Conservation (phyloP, 495 filamentous ascomycete species). For the Xylaria curta region DNA sequence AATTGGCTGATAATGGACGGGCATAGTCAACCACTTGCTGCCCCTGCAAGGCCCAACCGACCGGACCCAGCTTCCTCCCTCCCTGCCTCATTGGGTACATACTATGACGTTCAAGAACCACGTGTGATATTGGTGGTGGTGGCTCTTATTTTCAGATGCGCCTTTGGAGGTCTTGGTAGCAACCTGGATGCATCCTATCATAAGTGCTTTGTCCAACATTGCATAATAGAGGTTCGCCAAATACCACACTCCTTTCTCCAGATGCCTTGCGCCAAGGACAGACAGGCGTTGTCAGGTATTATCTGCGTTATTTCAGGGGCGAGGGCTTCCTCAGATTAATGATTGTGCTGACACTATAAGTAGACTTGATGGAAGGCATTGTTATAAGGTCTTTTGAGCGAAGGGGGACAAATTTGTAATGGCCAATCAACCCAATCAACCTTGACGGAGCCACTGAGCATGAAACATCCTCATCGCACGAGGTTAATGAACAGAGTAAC, state of each 20-base stretch:
- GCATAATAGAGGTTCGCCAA: background rate
- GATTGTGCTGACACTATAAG: background rate
- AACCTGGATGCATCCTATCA: too few relatives aligned
- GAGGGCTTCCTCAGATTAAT: background rate
- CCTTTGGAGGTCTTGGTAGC: too few relatives aligned
- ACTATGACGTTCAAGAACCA: too few relatives aligned
- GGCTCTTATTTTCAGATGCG: too few relatives aligned
- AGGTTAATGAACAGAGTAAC: constrained; percentile 1
- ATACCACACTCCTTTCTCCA: background rate
- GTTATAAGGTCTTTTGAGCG: background rate
- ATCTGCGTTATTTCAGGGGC: background rate
- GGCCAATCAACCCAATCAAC: background rate
- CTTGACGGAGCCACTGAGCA: background rate
- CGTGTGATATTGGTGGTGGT: too few relatives aligned
- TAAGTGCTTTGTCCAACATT: constrained; percentile 2
- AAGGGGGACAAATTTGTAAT: background rate
- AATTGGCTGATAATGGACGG: constrained; percentile 2
- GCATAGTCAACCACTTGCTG: background rate
- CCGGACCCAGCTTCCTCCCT: too few relatives aligned
- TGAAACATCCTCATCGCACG: constrained; percentile 14
- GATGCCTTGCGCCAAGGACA: background rate
- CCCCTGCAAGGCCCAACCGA: background rate
- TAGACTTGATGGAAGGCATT: background rate
- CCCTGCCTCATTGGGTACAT: too few relatives aligned
- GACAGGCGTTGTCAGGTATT: background rate